Percentiles rank a stretch among this genome's conserved stretches.
phyloP scores from a whole-genome alignment of 441 rosid species.

The Theobroma grandiflorum region DNA sequence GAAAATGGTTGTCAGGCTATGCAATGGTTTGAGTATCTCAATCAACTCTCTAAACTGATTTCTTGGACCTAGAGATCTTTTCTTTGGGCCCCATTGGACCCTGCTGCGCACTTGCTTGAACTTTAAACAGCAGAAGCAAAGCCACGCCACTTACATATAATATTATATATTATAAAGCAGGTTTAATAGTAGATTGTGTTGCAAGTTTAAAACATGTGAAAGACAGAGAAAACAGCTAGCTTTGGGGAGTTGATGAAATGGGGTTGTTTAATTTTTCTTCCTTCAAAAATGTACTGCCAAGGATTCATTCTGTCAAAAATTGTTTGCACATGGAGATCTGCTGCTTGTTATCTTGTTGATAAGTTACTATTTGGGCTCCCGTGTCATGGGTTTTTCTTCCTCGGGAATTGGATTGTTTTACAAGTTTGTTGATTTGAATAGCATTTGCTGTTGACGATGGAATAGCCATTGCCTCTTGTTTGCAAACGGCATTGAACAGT shows the following conservation, averaged over 20 bases:
- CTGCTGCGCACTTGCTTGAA: background rate
- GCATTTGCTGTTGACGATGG: background rate
- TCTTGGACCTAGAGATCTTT: slow-evolving; percentile 28
- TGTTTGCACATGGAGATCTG: slow-evolving; percentile 29
- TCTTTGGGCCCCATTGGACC: slow-evolving; percentile 17
- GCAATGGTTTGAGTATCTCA: slow-evolving; percentile 16
- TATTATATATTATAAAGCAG: background rate
- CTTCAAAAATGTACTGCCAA: background rate
- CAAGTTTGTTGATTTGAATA: background rate
- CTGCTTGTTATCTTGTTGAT: background rate
- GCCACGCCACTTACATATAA: background rate
- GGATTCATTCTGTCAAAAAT: slow-evolving; percentile 29
- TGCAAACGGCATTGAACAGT: slow-evolving; percentile 2
- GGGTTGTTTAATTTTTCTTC: background rate
- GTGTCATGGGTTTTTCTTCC: slow-evolving; percentile 24
- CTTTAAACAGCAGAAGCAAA: background rate
- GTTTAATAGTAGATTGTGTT: background rate
- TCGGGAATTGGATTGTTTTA: slow-evolving; percentile 19
- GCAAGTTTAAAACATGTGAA: background rate
- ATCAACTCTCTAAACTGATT: slow-evolving; percentile 26
- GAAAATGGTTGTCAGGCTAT: slow-evolving; percentile 23
- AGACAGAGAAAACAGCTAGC: background rate
- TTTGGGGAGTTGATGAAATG: slow-evolving; percentile 13
- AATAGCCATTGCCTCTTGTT: background rate
- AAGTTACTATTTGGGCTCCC: background rate